Conservation (phyloP, 164 flowering plant genomes). For the grape (Vitis vinifera) region ASM3070453v1 NC_081814.1:25893501-25894000, state of each 20-base stretch:
- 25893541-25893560: slow-evolving; percentile 49
- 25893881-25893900: slow-evolving; percentile 31
- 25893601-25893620: too few relatives aligned
- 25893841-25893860: slow-evolving; percentile 24
- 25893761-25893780: slow-evolving; percentile 39
- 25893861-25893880: slow-evolving; percentile 49
- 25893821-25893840: slow-evolving; percentile 31
- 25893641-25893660: too few relatives aligned
- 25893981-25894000: slow-evolving; percentile 2
- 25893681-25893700: not conserved
- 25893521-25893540: slow-evolving; percentile 35
- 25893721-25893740: slow-evolving; percentile 42
- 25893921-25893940: slow-evolving; percentile 42
- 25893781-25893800: slow-evolving; percentile 22
- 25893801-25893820: slow-evolving; percentile 26
- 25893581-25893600: slow-evolving; percentile 12
- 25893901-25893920: slow-evolving; percentile 36
- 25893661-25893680: too few relatives aligned
- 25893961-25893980: slow-evolving; percentile 22
- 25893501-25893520: slow-evolving; percentile 20
- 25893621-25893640: too few relatives aligned
- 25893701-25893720: slow-evolving; percentile 36
- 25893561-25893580: not conserved
- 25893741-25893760: slow-evolving; percentile 37
- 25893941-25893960: slow-evolving; percentile 8